Evolutionary conservation across 495 filamentous ascomycete genomes (phyloP), one percentile per base, ranked within the genome.

Genomic region (Podospora fimiseda): DNA sequence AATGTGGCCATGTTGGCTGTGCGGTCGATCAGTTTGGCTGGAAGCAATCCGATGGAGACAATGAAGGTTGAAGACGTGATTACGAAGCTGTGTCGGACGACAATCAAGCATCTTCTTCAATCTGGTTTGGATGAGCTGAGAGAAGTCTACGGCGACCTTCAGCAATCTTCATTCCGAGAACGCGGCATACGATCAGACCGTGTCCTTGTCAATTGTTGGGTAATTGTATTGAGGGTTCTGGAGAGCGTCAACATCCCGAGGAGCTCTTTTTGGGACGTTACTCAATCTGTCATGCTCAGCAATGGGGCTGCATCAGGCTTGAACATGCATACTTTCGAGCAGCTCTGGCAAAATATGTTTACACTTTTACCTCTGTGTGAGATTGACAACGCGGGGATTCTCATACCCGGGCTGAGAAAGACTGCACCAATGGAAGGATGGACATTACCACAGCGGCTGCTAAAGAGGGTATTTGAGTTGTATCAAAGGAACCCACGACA

Each of bases 361-460:
- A 81, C 80, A 0, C 63, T 89, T 2, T 68, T 95, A 9, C 92
- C 93, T 2, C 72, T 92, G 3, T 70, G 80, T 18, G 90, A 95
- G 56, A 77, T 98, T 43, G 84, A 96, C 63, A 64, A 65, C 15
- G 63, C 70, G 56, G 92, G 92, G 1, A 68, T 88, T 42, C 61
- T 82, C 21, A 69, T 77, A 13, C 64, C 77, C 14, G 80, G 84
- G 0, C 66, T 70, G 9, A 80, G 86, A 22, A 79, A 85, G 55
- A 66, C 67, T 16, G 45, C 57, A 2, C 57, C 66, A 0, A 60
- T 79, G 36, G 87, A 92, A 50, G 87, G 89, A 30, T 98, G 93
- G 93, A 54, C 56, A 9, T 59, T 85, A 3, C 78, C 89, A 1
- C 87, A 88, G 59, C 70, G 63, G 23, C 64, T 96, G 24, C 48